A percentile compares a stretch with the other conserved stretches of the same genome.
Conservation (phyloP, 768 basidiomycete species). For the Plicaturopsis crispa region DNA sequence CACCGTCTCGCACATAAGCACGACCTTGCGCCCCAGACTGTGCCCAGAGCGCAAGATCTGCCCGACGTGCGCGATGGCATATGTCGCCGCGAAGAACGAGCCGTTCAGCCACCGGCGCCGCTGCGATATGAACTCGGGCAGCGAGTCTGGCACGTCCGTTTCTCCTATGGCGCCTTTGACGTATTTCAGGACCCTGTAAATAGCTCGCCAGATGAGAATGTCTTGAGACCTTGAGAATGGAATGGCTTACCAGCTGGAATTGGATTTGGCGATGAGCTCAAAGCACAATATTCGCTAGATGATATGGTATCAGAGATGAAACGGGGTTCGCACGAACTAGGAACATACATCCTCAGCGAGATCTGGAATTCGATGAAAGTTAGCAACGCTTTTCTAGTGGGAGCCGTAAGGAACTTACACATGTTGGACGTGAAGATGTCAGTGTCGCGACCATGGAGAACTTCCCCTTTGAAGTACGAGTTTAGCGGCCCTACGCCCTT, state of each 20-base stretch:
- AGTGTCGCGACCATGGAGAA: slow-evolving; percentile 73
- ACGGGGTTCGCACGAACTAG: no score
- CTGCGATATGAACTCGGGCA: slow-evolving; percentile 92
- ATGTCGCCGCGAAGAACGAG: slow-evolving; percentile 91
- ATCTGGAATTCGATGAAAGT: slow-evolving; percentile 39
- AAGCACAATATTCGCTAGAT: slow-evolving; percentile 81
- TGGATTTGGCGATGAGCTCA: slow-evolving; percentile 69
- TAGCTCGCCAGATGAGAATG: slow-evolving; percentile 2
- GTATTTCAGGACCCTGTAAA: slow-evolving; percentile 85
- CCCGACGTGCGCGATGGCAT: slow-evolving; percentile 82
- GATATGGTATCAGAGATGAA: no score
- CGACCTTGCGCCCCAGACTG: slow-evolving; percentile 62
- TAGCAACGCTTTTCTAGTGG: neutral
- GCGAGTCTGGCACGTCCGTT: slow-evolving; percentile 88
- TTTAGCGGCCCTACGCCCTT: slow-evolving; percentile 81
- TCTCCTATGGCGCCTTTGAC: slow-evolving; percentile 90
- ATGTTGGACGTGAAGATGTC: slow-evolving; percentile 96
- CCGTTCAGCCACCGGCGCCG: slow-evolving; percentile 88
- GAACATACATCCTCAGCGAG: slow-evolving; percentile 78
- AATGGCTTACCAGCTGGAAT: slow-evolving; percentile 61
- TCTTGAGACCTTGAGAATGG: slow-evolving; percentile 11
- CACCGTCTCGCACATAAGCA: slow-evolving; percentile 72
- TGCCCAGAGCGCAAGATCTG: slow-evolving; percentile 81
- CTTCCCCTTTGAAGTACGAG: slow-evolving; percentile 97
- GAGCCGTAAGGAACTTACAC: slow-evolving; percentile 46